Conservation (phyloP, 1,284 basidiomycete genomes). For the Trichosporon sp. region DNA sequence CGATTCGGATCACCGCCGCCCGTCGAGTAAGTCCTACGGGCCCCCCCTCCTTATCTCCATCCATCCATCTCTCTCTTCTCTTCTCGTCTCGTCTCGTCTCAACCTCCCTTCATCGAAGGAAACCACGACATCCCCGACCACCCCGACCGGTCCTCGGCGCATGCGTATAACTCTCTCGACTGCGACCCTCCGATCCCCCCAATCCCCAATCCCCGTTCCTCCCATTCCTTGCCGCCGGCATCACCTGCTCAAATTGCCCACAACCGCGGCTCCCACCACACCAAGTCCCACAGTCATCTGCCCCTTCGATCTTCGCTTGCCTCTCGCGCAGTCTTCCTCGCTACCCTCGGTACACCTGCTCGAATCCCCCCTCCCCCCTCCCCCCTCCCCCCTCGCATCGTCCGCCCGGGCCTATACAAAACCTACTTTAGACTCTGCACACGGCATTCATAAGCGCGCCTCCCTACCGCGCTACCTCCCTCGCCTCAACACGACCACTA, state of each 20-base stretch:
- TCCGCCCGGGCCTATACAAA: not conserved
- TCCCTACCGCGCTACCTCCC: not conserved
- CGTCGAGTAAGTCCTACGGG: not conserved
- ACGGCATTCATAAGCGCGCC: not conserved
- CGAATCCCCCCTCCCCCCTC: not conserved
- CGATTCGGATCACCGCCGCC: not conserved
- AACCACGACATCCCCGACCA: not conserved
- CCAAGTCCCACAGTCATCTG: too few relatives aligned
- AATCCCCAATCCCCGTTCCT: too few relatives aligned
- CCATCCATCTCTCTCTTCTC: not conserved
- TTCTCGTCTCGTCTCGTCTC: not conserved
- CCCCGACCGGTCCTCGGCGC: not conserved
- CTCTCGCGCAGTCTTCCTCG: not conserved
- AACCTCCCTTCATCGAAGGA: not conserved
- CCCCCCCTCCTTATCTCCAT: slow-evolving; percentile 4
- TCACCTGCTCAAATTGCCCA: slow-evolving; percentile 6
- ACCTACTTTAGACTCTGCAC: not conserved
- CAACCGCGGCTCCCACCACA: not conserved
- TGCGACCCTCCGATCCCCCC: not conserved
- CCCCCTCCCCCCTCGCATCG: not conserved
- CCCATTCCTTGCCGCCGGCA: slow-evolving; percentile 11
- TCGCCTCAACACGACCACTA: too few relatives aligned
- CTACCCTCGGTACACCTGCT: not conserved
- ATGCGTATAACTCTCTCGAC: slow-evolving; percentile 2
- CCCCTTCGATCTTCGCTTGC: not conserved